Evolutionary conservation across 129 eudicot species (phyloP).

Genomic region (Oenanthe sinensis): DNA sequence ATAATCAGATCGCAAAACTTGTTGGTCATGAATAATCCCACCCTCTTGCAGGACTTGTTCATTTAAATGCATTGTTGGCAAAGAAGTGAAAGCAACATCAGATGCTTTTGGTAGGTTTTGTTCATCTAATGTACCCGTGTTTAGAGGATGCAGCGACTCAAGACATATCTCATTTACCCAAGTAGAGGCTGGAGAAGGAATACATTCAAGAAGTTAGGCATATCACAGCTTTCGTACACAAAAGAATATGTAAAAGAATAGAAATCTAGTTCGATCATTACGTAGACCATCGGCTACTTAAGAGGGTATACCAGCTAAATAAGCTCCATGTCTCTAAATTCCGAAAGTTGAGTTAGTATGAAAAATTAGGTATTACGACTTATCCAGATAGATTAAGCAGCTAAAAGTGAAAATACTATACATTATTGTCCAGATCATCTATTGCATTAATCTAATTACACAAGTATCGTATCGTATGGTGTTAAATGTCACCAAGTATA

Average conservation of each 20-base stretch:
- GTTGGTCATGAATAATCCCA: slow-evolving; percentile 13
- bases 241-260: not conserved
- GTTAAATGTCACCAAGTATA: too few species aligned
- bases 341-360: too few species aligned
- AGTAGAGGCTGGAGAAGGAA: slow-evolving; percentile 13
- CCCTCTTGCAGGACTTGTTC: slow-evolving; percentile 13
- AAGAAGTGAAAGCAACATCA: slow-evolving; percentile 19
- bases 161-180: slow-evolving; percentile 16
- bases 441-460: too few species aligned
- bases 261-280: not conserved
- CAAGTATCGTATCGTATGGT: too few species aligned
- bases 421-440: too few species aligned
- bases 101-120: slow-evolving; percentile 14
- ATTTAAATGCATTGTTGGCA: slow-evolving; percentile 21
- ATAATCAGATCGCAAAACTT: not conserved
- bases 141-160: not conserved
- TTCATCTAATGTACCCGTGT: slow-evolving; percentile 14
- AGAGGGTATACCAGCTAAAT: too few species aligned
- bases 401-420: too few species aligned
- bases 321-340: too few species aligned
- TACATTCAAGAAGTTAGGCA: not conserved
- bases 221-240: not conserved
- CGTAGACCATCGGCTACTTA: not conserved
- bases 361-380: too few species aligned
- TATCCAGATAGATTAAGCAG: too few species aligned